Evolutionary conservation across 129 eudicot species (phyloP), one percentile per base, ranked within the genome.

Genomic region (Saussurea involucrata): DNA sequence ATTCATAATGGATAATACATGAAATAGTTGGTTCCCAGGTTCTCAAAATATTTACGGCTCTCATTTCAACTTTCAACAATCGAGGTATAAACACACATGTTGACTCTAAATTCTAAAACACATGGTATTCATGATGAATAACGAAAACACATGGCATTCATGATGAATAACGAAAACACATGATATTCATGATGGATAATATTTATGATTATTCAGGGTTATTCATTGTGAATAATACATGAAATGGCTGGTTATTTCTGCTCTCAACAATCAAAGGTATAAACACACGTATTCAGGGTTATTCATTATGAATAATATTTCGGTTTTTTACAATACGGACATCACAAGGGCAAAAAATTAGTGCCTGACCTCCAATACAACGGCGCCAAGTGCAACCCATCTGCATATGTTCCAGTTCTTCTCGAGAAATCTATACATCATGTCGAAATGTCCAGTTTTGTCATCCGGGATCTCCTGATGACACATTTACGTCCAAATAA

Each of bases 301-400:
- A n/a, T n/a, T n/a, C n/a, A n/a, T n/a, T n/a, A n/a, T n/a, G n/a
- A n/a, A n/a, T n/a, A n/a, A n/a, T n/a, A n/a, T n/a, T 32, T 67
- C 13, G n/a, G 6, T 32, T 67, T 32, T 67, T 3, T 24, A 40
- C 58, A 18, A 69, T 29, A 61, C 21, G n/a, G 25, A 21, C 63
- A 12, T 17, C 20, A 55, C 8, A 74, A 55, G 60, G 33, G 15
- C 27, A 80, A 31, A 36, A 34, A 25, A 53, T 32, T 49, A 61
- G 21, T 3, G 24, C 5, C 29, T 84, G 72, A 93, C 98, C 97
- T 93, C 83, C 40, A 93, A 76, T 77, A 91, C 28, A 77, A 90
- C 89, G 73, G 83, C 87, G 29, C 98, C 98, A 79, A 93, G 95
- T 37, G 95, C 96, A 81, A 86, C 96, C 98, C 98, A 93, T 80